These are phyloP conservation scores for Verticillium alfalfae DNA, from an alignment of 2,329 filamentous ascomycete species.

Conservation along the genomic window DNA sequence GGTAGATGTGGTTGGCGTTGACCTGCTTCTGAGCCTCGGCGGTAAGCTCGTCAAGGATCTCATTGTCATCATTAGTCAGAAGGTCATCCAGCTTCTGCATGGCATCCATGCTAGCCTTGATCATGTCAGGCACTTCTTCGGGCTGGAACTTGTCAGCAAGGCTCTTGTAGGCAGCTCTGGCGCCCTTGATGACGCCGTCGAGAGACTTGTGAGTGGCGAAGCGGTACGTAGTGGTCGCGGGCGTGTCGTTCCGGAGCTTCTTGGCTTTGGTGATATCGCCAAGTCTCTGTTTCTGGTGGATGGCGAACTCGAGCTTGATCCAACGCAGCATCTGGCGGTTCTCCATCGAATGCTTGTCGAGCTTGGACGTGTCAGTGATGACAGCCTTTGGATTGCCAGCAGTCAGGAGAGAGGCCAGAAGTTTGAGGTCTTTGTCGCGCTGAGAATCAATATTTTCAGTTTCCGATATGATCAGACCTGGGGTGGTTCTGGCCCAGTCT, in stretches of 20 bases:
- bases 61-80: neutral
- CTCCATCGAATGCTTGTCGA: neutral
- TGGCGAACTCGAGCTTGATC: neutral
- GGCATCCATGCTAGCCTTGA: neutral
- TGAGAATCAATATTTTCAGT: neutral
- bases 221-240: neutral
- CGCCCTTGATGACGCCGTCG: neutral
- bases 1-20: neutral
- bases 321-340: neutral
- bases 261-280: neutral
- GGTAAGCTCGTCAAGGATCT: neutral
- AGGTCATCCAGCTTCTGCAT: neutral
- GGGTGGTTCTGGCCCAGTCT: neutral
- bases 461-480: neutral
- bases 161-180: neutral
- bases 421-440: neutral
- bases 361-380: neutral
- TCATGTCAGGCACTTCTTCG: neutral
- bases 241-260: neutral
- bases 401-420: neutral
- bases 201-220: neutral
- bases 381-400: neutral
- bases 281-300: neutral
- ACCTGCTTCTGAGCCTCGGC: neutral
- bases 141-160: neutral